Evolutionary conservation across 495 filamentous ascomycete species (phyloP).

Genomic region (Penicillium robsamsonii): DNA sequence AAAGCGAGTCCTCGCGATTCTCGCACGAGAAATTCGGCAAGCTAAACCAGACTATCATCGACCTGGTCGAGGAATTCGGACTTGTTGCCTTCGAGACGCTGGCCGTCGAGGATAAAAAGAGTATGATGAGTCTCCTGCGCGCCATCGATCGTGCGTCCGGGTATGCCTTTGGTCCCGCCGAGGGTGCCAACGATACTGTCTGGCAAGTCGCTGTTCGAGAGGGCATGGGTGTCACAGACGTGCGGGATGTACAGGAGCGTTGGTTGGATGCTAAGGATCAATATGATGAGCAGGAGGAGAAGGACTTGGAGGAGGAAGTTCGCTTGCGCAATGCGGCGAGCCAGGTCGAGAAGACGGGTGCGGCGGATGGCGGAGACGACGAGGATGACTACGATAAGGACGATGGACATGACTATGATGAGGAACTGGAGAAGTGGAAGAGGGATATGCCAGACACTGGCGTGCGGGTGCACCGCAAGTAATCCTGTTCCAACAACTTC

Average conservation of each 20-base stretch:
- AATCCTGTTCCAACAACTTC: conserved; percentile 5
- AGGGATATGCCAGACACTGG: conserved; percentile 42
- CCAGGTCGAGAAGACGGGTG: conserved; percentile 16
- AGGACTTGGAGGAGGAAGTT: conserved; percentile 64
- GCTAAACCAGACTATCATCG: conserved; percentile 81
- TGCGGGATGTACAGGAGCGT: conserved; percentile 86
- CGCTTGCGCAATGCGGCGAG: conserved; percentile 36
- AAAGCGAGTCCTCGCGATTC: conserved; percentile 55
- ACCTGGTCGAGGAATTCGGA: conserved; percentile 82
- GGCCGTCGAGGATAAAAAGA: conserved; percentile 92
- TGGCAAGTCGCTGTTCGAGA: conserved; percentile 95
- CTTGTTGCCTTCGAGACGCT: conserved; percentile 90
- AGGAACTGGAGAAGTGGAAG: conserved; percentile 36
- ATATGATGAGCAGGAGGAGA: conserved; percentile 76
- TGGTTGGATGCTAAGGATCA: conserved; percentile 90
- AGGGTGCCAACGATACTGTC: conserved; percentile 88
- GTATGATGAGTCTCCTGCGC: conserved; percentile 86
- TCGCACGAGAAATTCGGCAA: conserved; percentile 71
- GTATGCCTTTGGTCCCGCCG: conserved; percentile 87
- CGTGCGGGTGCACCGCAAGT: conserved; percentile 47
- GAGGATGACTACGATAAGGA: conserved; percentile 23
- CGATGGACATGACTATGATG: conserved; percentile 35
- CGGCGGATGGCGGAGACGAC: conserved; percentile 6
- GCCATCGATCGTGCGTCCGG: conserved; percentile 88
- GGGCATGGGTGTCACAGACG: conserved; percentile 72